Conservation (phyloP, 257 asterid genomes). For the Primulina tabacum region DNA sequence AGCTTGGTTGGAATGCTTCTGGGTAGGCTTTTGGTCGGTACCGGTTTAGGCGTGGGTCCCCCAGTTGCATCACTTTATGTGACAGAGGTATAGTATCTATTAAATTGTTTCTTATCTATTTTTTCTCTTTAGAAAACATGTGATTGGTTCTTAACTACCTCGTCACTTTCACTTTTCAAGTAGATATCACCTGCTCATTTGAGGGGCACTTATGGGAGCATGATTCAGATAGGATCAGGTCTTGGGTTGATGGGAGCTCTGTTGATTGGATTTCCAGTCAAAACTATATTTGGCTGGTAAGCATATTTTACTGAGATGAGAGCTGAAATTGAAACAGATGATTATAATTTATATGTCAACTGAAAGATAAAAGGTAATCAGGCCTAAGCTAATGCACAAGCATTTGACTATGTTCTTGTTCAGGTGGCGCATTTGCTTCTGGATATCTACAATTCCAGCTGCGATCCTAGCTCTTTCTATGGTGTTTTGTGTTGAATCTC, state of each 20-base stretch:
- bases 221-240: slow-evolving; percentile 81
- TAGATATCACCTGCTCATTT: slow-evolving; percentile 91
- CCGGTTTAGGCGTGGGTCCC: slow-evolving; percentile 88
- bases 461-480: slow-evolving; percentile 60
- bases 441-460: slow-evolving; percentile 82
- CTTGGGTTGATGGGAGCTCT: slow-evolving; percentile 75
- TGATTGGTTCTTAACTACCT: slow-evolving; percentile 13
- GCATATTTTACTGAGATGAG: slow-evolving; percentile 19
- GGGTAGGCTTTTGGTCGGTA: slow-evolving; percentile 83
- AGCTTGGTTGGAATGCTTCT: slow-evolving; percentile 76
- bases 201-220: slow-evolving; percentile 96
- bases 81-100: slow-evolving; percentile 60
- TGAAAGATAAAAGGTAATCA: slow-evolving; percentile 8
- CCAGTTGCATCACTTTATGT: slow-evolving; percentile 90
- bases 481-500: slow-evolving; percentile 91
- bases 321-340: slow-evolving; percentile 6
- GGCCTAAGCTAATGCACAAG: slow-evolving; percentile 23
- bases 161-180: slow-evolving; percentile 21
- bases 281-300: slow-evolving; percentile 75
- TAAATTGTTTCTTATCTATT: slow-evolving; percentile 4
- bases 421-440: slow-evolving; percentile 97
- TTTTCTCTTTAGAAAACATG: slow-evolving; percentile 12
- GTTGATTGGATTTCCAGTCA: slow-evolving; percentile 76
- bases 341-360: not conserved
- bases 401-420: slow-evolving; percentile 28